A percentile compares a stretch with the other conserved stretches of the same genome.
phyloP scores from a whole-genome alignment of 2,329 filamentous ascomycete species.

The Teratosphaeriaceae sp. region DNA sequence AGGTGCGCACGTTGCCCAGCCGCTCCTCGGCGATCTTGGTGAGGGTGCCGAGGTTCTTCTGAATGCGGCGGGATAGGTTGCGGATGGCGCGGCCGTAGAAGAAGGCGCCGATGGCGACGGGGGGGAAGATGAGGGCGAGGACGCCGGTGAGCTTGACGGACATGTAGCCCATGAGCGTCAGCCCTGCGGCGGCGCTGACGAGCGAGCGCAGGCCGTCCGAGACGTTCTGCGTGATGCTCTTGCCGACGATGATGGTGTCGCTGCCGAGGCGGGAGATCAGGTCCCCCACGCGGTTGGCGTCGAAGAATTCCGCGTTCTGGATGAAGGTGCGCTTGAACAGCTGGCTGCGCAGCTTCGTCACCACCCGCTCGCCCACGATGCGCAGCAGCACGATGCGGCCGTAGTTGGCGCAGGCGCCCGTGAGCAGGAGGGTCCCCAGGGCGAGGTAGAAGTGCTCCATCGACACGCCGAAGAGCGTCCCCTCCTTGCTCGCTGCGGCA shows the following conservation, averaged over 20 bases:
- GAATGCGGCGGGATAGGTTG: conserved; percentile 84
- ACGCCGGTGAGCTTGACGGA: conserved; percentile 85
- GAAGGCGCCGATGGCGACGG: conserved; percentile 83
- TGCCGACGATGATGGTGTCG: conserved; percentile 96
- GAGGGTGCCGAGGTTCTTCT: conserved; percentile 84
- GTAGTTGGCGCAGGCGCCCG: conserved; percentile 88
- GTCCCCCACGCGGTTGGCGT: conserved; percentile 94
- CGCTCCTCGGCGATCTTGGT: conserved; percentile 98
- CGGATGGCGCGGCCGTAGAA: conserved; percentile 86
- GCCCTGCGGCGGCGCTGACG: conserved; percentile 84
- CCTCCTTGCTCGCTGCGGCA: conserved; percentile 69
- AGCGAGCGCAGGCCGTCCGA: conserved; percentile 90
- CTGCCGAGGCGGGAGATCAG: conserved; percentile 92
- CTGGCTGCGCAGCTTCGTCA: conserved; percentile 79
- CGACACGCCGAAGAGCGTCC: conserved; percentile 73
- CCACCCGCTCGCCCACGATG: conserved; percentile 91
- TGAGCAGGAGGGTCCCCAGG: conserved; percentile 63
- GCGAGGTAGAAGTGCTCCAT: conserved; percentile 83
- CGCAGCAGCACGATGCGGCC: conserved; percentile 86
- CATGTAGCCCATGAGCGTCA: conserved; percentile 92
- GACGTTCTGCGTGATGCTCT: conserved; percentile 96
- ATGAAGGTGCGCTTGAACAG: conserved; percentile 87
- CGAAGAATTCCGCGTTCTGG: conserved; percentile 99
- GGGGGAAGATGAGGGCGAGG: conserved; percentile 79
- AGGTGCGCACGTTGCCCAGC: conserved; percentile 93